phyloP scores from a whole-genome alignment of 345 rosid species.

The Bruguiera parviflora region DNA sequence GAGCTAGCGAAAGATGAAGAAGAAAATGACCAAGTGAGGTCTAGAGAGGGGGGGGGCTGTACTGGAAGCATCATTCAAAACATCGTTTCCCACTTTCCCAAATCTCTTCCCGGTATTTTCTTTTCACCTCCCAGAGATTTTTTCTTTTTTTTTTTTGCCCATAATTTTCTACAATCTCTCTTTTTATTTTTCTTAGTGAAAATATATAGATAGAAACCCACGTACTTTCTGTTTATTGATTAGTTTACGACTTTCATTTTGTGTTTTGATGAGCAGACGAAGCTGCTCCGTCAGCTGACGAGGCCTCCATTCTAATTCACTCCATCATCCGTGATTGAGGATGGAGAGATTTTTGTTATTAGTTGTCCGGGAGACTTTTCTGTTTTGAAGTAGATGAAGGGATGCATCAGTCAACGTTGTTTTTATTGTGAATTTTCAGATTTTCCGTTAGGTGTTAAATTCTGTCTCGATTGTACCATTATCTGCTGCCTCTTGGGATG shows the following conservation, averaged over 20 bases:
- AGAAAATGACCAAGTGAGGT: conserved; percentile 8
- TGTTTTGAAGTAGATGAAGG: neutral
- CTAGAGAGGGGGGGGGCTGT: conserved; percentile 18
- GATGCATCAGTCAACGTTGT: neutral
- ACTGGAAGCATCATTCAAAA: conserved; percentile 43
- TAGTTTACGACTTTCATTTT: neutral
- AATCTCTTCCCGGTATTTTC: conserved; percentile 42
- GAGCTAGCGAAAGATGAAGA: conserved; percentile 3
- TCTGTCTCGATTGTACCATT: neutral
- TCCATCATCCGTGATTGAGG: conserved; percentile 52
- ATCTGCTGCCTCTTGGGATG: no score
- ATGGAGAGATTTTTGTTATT: neutral
- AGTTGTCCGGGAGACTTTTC: neutral
- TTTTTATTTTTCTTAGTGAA: neutral
- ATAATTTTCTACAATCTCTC: neutral
- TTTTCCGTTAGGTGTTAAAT: neutral
- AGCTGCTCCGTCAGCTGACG: conserved; percentile 60
- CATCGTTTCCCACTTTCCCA: conserved; percentile 59
- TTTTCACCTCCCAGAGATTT: neutral
- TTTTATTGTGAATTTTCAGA: neutral
- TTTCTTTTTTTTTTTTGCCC: no score
- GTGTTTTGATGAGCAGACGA: conserved; percentile 32
- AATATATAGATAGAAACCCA: no score
- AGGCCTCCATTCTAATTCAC: conserved; percentile 67
- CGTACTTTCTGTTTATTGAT: neutral